Conservation (phyloP, 169 alveolate species). For the Fabrea salina region DNA sequence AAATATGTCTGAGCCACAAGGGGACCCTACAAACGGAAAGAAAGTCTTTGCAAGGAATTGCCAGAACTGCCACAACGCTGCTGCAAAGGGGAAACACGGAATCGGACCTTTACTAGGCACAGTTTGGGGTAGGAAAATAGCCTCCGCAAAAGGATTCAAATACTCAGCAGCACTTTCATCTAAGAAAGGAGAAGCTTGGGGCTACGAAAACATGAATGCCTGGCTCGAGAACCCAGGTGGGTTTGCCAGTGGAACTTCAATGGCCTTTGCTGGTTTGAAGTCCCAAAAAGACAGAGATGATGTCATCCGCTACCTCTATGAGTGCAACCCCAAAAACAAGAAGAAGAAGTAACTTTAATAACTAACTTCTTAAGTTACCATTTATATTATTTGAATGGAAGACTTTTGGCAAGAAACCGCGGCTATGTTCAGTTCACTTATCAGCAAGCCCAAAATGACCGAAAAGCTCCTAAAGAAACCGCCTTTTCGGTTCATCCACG, state of each 20-base stretch:
- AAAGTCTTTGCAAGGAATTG: constrained; percentile 15
- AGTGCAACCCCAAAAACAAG: constrained; percentile 4
- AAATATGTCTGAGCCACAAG: constrained; percentile 5
- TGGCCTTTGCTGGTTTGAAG: constrained; percentile 80
- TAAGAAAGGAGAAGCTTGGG: not conserved
- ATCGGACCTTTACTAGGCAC: constrained; percentile 21
- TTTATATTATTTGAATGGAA: constrained; percentile 18
- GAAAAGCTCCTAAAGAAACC: constrained; percentile 69
- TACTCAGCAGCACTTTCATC: not conserved
- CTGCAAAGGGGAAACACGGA: constrained; percentile 21
- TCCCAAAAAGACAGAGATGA: constrained; percentile 70
- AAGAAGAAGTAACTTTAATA: not conserved
- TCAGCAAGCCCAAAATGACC: constrained; percentile 74
- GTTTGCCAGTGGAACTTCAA: constrained; percentile 60
- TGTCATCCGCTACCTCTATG: constrained; percentile 55
- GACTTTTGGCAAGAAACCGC: constrained; percentile 42
- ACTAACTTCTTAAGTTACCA: not conserved
- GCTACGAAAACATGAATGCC: not conserved
- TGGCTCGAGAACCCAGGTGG: constrained; percentile 27
- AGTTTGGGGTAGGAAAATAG: constrained; percentile 25
- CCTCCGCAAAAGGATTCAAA: constrained; percentile 18
- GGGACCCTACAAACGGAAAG: constrained; percentile 22
- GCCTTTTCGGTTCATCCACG: constrained; percentile 73
- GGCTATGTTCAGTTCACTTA: constrained; percentile 53
- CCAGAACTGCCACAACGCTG: constrained; percentile 23